Evolutionary conservation across 1,284 basidiomycete genomes (phyloP).

Genomic region (Pyrrhoderma lamaoense): DNA sequence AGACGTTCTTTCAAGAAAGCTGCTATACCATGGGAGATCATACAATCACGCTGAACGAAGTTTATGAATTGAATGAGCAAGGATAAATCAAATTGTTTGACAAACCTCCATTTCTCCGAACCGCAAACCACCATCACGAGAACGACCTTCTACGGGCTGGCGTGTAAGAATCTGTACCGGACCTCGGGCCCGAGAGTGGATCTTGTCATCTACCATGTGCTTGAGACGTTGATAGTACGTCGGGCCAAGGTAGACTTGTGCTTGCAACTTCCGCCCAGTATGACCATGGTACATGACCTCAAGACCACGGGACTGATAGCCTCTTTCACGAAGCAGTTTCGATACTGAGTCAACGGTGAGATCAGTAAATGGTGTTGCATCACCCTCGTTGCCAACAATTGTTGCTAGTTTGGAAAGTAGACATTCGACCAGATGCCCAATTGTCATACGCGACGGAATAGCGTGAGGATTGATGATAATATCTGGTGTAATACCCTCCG

Average conservation of each 20-base stretch:
- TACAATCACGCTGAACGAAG: conserved; percentile 73
- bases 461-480: conserved; percentile 99
- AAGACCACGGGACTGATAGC: conserved; percentile 93
- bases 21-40: conserved; percentile 99
- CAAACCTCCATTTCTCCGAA: conserved; percentile 98
- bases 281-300: conserved; percentile 99
- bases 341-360: conserved; percentile 96
- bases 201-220: conserved; percentile 99
- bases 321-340: conserved; percentile 69
- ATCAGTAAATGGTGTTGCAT: conserved; percentile 98
- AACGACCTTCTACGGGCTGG: conserved; percentile 99
- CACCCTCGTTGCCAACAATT: conserved; percentile 92
- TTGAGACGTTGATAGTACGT: conserved; percentile 99
- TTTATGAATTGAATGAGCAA: background rate
- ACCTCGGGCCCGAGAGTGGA: conserved; percentile 94
- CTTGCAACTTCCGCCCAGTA: conserved; percentile 93
- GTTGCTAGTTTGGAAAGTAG: conserved; percentile 95
- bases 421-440: conserved; percentile 99
- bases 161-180: conserved; percentile 97
- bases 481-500: conserved; percentile 93
- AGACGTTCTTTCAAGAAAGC: conserved; percentile 94
- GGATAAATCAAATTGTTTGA: conserved; percentile 3
- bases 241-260: conserved; percentile 96
- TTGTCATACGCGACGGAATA: conserved; percentile 99
- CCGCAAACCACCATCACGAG: conserved; percentile 95